Base-by-base conservation (phyloP, 192 early-diverging fungal genomes). In the Pilaira anomala region DNA sequence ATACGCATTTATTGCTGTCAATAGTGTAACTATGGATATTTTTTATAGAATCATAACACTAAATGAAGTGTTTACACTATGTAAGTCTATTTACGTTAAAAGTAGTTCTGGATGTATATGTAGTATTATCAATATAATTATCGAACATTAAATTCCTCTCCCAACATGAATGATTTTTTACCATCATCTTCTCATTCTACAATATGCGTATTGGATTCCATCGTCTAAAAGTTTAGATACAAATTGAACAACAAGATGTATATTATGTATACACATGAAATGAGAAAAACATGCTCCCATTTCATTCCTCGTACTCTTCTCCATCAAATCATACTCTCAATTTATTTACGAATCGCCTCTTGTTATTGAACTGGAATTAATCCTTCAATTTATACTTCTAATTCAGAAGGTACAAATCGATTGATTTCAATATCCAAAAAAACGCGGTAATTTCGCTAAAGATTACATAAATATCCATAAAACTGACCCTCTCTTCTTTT, bases 321-420 rank as follows among this genome's bases (percentile, higher is more conserved):
- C 92, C 92, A 94, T 19, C 92, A 79, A 18, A 94, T 86, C 1
- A 85, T 88, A 66, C 84, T 88, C 68, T 93, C 87, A 11, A 86
- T 74, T 44, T 68, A 63, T n/a, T 60, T 48, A 66, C 78, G 39
- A 80, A 76, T 54, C 58, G 77, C 29, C 73, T 76, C 71, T 56
- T 73, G 58, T 62, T 70, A 1, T 59, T 74, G 63, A 44, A 68
- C 77, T 18, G 78, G 68, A 0, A 62, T 80, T 8, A 76, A 76
- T 28, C 69, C 79, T 55, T 82, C 76, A 19, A 77, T 68, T 1
- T 53, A 49, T 16, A 62, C 7, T 33, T 71, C 68, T 33, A 82
- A 88, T 1, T 78, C 74, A 1, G 77, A 73, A 3, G 81, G 80
- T 60, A 85, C 77, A 62, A 89, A 93, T 1, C 86, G 84, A 21